These are phyloP conservation scores for Chrysoporthe deuterocubensis DNA, from an alignment of 2,329 filamentous ascomycete genomes.

Conservation along the genomic window DNA sequence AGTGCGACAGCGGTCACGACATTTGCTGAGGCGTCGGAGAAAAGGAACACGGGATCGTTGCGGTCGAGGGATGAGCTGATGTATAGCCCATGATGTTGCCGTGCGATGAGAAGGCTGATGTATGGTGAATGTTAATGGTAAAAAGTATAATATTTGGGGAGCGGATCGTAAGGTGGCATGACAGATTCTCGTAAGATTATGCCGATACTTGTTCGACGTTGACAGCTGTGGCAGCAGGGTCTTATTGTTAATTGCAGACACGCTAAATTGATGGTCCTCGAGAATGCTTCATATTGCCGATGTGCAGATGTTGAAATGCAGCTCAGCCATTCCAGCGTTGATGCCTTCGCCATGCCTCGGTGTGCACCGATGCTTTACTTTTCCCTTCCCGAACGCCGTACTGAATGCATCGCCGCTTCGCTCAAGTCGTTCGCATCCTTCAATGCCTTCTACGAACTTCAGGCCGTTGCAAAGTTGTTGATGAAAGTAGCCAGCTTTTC, in stretches of 20 bases:
- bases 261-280: not conserved
- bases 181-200: not conserved
- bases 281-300: not conserved
- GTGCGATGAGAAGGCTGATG: not conserved
- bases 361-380: conserved; percentile 1
- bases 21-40: not conserved
- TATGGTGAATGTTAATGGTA: not conserved
- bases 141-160: not conserved
- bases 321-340: not conserved
- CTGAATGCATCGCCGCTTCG: conserved; percentile 3
- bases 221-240: not conserved
- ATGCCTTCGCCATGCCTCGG: conserved; percentile 1
- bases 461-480: conserved; percentile 52
- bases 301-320: conserved; percentile 11
- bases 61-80: conserved; percentile 12
- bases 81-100: conserved; percentile 2
- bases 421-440: not conserved
- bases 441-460: conserved; percentile 4
- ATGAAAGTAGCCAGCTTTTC: conserved; percentile 71
- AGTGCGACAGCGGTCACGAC: not conserved
- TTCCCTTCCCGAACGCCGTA: conserved; percentile 10
- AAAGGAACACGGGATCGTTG: conserved; percentile 6
- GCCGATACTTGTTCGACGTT: not conserved
- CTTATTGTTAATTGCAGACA: not conserved
- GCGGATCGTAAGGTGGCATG: not conserved